These are phyloP conservation scores for Orbilia javanica DNA, from an alignment of 2,329 filamentous ascomycete species.

Conservation along the genomic window DNA sequence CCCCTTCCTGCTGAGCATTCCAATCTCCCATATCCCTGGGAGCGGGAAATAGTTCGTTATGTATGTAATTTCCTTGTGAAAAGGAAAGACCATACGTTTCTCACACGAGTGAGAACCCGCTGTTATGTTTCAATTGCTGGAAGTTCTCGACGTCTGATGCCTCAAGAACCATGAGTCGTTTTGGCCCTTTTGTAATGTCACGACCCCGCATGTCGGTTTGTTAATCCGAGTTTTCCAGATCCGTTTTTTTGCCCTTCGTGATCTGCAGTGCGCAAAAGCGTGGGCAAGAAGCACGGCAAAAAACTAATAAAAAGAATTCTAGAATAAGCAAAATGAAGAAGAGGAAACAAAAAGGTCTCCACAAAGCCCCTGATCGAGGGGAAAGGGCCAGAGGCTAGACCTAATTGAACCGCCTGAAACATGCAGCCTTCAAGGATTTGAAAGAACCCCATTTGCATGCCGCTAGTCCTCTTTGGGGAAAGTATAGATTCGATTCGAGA, in stretches of 20 bases:
- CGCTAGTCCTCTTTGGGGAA: constrained; percentile 32
- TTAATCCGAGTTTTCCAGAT: constrained; percentile 52
- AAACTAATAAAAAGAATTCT: background rate
- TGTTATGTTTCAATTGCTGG: constrained; percentile 34
- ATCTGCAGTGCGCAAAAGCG: constrained; percentile 17
- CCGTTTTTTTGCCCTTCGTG: constrained; percentile 11
- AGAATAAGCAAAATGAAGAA: constrained; percentile 32
- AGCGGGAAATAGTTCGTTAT: constrained; percentile 41
- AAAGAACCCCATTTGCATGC: constrained; percentile 38
- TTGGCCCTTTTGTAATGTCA: constrained; percentile 25
- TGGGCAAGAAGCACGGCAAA: constrained; percentile 1
- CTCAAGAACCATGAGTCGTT: constrained; percentile 21
- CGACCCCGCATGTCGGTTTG: constrained; percentile 44
- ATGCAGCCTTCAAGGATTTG: constrained; percentile 57
- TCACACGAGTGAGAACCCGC: constrained; percentile 4
- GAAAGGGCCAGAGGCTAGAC: constrained; percentile 39
- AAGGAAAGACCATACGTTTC: background rate
- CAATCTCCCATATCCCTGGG: constrained; percentile 57
- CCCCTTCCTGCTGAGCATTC: constrained; percentile 40
- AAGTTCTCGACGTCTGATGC: constrained; percentile 31
- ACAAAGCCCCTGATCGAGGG: constrained; percentile 58
- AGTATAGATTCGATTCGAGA: constrained; percentile 55
- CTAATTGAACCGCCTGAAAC: constrained; percentile 54
- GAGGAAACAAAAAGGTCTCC: constrained; percentile 50
- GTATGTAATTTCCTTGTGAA: constrained; percentile 41